Conservation (phyloP, 2,329 filamentous ascomycete genomes). For the Venturiaceae sp. region DNA sequence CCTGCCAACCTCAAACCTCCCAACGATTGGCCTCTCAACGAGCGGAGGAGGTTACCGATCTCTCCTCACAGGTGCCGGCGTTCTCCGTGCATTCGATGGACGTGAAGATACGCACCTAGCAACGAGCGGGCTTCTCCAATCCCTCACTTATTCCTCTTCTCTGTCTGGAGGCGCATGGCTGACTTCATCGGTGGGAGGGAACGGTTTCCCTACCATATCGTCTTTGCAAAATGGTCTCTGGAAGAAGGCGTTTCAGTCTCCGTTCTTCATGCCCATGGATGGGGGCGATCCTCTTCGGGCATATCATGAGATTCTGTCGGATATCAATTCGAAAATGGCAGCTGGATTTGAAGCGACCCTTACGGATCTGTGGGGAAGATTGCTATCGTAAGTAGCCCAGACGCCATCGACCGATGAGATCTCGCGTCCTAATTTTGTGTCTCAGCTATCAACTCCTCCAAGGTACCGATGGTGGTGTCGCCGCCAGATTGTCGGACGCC, state of each 20-base stretch:
- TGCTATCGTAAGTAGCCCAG: conserved; percentile 24
- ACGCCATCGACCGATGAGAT: too few species aligned
- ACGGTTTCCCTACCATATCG: conserved; percentile 36
- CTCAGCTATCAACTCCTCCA: conserved; percentile 36
- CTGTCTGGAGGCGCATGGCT: conserved; percentile 38
- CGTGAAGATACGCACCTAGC: conserved; percentile 31
- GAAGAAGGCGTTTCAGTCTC: conserved; percentile 10
- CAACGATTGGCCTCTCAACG: conserved; percentile 30
- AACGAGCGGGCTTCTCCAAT: conserved; percentile 34
- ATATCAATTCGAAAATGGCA: conserved; percentile 24
- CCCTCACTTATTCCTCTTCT: conserved; percentile 34
- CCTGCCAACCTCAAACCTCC: conserved; percentile 26
- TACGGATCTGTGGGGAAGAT: conserved; percentile 30
- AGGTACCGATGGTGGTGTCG: conserved; percentile 26
- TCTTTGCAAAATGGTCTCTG: conserved; percentile 29
- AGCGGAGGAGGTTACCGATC: conserved; percentile 35
- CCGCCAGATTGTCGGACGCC: conserved; percentile 23
- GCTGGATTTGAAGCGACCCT: conserved; percentile 30
- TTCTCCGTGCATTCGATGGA: conserved; percentile 33
- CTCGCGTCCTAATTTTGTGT: too few species aligned
- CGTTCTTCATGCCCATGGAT: neutral
- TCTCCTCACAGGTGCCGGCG: conserved; percentile 28
- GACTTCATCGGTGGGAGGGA: conserved; percentile 32
- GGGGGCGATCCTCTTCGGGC: neutral
- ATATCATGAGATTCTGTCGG: conserved; percentile 17